Base-by-base conservation (phyloP, 257 asterid genomes). In the Scutellaria minor region DNA sequence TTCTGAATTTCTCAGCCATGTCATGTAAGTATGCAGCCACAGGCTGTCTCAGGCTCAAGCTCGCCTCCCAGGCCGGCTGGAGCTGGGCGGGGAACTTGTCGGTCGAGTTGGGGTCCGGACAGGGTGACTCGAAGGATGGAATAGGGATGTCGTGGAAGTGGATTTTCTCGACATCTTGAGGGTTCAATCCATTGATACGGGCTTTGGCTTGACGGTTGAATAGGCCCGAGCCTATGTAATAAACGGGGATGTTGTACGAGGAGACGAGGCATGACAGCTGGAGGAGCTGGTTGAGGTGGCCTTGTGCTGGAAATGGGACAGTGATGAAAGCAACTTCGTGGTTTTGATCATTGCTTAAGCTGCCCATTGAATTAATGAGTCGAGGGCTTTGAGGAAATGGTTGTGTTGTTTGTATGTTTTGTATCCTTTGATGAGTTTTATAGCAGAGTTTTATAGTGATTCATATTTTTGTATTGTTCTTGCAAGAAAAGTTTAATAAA, bases 181-280 rank as follows among this genome's bases (percentile, higher is more conserved):
- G 18, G 18, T 18, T 18, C 18, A 77, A 51, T 10, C 81, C 83
- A 5, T 83, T 76, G 66, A 55, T 22, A 3, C 89, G 83, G 13
- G 63, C 48, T 18, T 68, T 77, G 66, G 90, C 89, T 70, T 87
- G 90, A 22, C 78, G 88, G 78, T 73, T 85, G 80, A 79, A 87
- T 58, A 70, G 53, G 9, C 87, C 60, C 3, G 84, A 73, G 73
- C 79, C 82, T 0, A 72, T 73, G 10, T 75, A 83, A 72, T 79
- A 59, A 3, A 83, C 80, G 6, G 84, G 82, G 6, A 81, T 52
- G 1, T 6, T 5, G 70, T 55, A 63, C 0, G 85, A 57, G 45
- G 93, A 77, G 18, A 81, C 10, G 37, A 87, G 61, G 52, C 83
- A 75, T 7, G 86, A 80, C 65, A 83, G 66, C 68, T 83, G 90